Base-by-base conservation (phyloP, 1,284 basidiomycete species). In the Cutaneotrichosporon cutaneum region DNA sequence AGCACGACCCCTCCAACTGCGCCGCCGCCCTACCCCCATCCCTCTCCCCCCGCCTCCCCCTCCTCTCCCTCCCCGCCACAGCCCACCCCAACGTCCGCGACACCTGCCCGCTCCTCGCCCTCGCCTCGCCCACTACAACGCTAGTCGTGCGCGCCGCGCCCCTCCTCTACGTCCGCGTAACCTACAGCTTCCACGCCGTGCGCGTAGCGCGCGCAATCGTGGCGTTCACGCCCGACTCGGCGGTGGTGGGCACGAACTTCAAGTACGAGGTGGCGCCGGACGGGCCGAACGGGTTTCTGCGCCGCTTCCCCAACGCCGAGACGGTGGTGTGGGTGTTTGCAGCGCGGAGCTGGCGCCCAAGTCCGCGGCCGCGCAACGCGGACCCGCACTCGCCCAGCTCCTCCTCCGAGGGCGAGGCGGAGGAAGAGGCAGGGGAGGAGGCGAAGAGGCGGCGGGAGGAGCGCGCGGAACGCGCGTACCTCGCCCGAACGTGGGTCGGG, bases 61-160 rank as follows among this genome's bases (percentile, higher is more conserved):
- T 55, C n/a, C 59, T 45, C 10, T 30, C 59, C 3, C 53, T 60
- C 8, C 54, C 59, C 6, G 21, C 21, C 8, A 26, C 55, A n/a
- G 26, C 30, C 22, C 58, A 57, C 47, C 44, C 44, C 32, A 44
- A 51, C 48, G 16, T 51, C 26, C 26, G 48, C 16, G 27, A 51
- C 21, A 36, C 33, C 44, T 64, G 63, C 57, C 9, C 36, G 18
- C 48, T 59, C 26, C 52, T n/a, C n/a, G n/a, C n/a, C n/a, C 60
- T 26, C 16, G 5, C 16, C 26, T 62, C 8, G 14, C 2, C 1
- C 44, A 44, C 2, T n/a, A n/a, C 36, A 1, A 42, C 26, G 2
- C 50, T 66, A 7, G 54, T 63, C 6, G 11, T 66, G 3, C 64
- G 62, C 44, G 13, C 52, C 51, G 59, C 42, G 8, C 57, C 59